Conservation (phyloP, 768 basidiomycete species). For the Hypholoma fasciculare region DNA sequence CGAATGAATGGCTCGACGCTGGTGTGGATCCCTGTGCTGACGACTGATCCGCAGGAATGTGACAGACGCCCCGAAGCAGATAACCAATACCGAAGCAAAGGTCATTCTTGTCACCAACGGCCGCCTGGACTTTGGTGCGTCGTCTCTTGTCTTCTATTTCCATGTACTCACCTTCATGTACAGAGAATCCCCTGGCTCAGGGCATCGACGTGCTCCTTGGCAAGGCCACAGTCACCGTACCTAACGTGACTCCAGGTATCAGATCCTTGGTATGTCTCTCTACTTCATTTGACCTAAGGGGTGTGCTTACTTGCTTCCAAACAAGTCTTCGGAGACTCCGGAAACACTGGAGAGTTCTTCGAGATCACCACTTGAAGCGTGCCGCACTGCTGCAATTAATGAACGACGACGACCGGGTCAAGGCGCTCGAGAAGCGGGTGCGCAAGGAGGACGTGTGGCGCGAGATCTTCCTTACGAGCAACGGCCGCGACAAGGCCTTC, state of each 20-base stretch:
- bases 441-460: slow-evolving; percentile 73
- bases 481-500: slow-evolving; percentile 83
- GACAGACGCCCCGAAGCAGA: slow-evolving; percentile 36
- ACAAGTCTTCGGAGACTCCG: slow-evolving; percentile 56
- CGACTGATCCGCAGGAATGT: slow-evolving; percentile 30
- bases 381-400: neutral
- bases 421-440: slow-evolving; percentile 47
- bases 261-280: slow-evolving; percentile 23
- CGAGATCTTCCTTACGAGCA: slow-evolving; percentile 75
- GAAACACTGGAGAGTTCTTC: slow-evolving; percentile 46
- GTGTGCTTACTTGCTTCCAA: neutral
- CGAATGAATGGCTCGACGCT: neutral
- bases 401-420: slow-evolving; percentile 20
- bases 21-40: slow-evolving; percentile 14
- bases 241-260: slow-evolving; percentile 42
- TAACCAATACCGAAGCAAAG: slow-evolving; percentile 42
- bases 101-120: slow-evolving; percentile 36
- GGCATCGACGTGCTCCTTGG: slow-evolving; percentile 38
- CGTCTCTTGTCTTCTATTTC: neutral
- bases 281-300: neutral
- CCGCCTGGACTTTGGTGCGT: slow-evolving; percentile 32
- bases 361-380: slow-evolving; percentile 36
- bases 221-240: slow-evolving; percentile 37
- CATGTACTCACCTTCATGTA: neutral
- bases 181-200: slow-evolving; percentile 37